A percentile compares a stretch with the other conserved stretches of the same genome.
Conservation (phyloP, 140 eudicot species). For the Erigeron philadelphicus region DNA sequence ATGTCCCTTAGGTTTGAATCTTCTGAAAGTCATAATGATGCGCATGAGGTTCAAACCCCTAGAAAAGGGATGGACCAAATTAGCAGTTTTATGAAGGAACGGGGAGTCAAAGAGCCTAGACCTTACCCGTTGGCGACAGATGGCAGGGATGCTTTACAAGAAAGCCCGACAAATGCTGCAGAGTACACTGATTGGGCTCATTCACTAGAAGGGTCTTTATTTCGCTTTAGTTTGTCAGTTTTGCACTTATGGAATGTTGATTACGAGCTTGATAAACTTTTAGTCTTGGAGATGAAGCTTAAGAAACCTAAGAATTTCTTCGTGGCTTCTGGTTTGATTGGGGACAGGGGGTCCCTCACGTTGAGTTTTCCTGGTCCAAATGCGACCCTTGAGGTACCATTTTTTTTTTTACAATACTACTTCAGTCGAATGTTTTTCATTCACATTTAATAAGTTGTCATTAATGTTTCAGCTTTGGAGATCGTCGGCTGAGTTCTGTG, state of each 20-base stretch:
- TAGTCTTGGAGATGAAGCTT: constrained; percentile 71
- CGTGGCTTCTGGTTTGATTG: constrained; percentile 79
- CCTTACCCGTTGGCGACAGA: constrained; percentile 30
- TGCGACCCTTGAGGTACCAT: constrained; percentile 75
- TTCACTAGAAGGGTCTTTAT: constrained; percentile 51
- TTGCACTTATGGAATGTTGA: constrained; percentile 91
- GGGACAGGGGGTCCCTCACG: constrained; percentile 90
- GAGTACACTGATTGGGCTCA: constrained; percentile 46
- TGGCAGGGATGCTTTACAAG: constrained; percentile 36
- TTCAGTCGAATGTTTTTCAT: constrained; percentile 6
- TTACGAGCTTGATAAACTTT: constrained; percentile 64
- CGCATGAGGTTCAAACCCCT: constrained; percentile 34
- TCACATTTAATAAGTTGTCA: constrained; percentile 11
- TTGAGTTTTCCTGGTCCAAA: constrained; percentile 66
- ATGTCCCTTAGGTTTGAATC: constrained; percentile 52
- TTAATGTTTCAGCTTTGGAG: constrained; percentile 77
- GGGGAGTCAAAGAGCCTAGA: constrained; percentile 28
- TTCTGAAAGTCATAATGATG: constrained; percentile 27
- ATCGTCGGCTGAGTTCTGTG: constrained; percentile 90
- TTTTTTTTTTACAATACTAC: constrained; percentile 4
- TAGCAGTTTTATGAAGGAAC: constrained; percentile 30
- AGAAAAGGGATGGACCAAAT: constrained; percentile 21
- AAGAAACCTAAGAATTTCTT: constrained; percentile 57
- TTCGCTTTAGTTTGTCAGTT: constrained; percentile 78
- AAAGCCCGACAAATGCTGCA: constrained; percentile 25